Evolutionary conservation across 352 stramenopile genomes (phyloP).

Genomic region (Phytopythium vexans): DNA sequence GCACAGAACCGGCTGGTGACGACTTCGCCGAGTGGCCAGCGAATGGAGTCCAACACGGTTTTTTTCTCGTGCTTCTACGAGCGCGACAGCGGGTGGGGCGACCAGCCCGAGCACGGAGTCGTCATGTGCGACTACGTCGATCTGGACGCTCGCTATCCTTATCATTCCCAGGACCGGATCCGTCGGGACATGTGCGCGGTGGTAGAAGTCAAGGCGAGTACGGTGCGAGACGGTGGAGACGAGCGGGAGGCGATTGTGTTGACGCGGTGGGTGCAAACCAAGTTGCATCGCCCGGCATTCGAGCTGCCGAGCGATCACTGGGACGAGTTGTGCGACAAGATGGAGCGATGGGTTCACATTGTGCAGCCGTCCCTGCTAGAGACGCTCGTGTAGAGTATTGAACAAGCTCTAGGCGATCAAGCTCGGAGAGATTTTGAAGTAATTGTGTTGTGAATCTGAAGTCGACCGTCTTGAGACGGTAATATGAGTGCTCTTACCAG

Average conservation of each 20-base stretch:
- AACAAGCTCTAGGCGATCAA: too few relatives aligned
- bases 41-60: slow-evolving; percentile 31
- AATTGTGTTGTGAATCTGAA: too few relatives aligned
- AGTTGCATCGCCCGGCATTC: slow-evolving; percentile 12
- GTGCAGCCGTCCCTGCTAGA: slow-evolving; percentile 11
- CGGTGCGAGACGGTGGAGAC: background rate
- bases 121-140: slow-evolving; percentile 22
- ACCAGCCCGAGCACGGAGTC: slow-evolving; percentile 11
- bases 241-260: slow-evolving; percentile 10
- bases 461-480: too few relatives aligned
- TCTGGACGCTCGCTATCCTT: slow-evolving; percentile 19
- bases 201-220: slow-evolving; percentile 11
- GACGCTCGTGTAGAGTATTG: slow-evolving; percentile 6
- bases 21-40: slow-evolving; percentile 7
- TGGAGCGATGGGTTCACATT: slow-evolving; percentile 17
- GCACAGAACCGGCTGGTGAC: slow-evolving; percentile 33
- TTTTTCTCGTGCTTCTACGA: slow-evolving; percentile 23
- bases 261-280: slow-evolving; percentile 19
- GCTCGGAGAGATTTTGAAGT: too few relatives aligned
- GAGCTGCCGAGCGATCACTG: slow-evolving; percentile 4
- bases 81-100: slow-evolving; percentile 9
- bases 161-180: slow-evolving; percentile 11
- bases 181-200: slow-evolving; percentile 16
- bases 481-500: too few relatives aligned
- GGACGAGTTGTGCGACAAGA: slow-evolving; percentile 10